Conservation (phyloP, 2,329 filamentous ascomycete genomes). For the Rhynchosporium graminicola region DNA sequence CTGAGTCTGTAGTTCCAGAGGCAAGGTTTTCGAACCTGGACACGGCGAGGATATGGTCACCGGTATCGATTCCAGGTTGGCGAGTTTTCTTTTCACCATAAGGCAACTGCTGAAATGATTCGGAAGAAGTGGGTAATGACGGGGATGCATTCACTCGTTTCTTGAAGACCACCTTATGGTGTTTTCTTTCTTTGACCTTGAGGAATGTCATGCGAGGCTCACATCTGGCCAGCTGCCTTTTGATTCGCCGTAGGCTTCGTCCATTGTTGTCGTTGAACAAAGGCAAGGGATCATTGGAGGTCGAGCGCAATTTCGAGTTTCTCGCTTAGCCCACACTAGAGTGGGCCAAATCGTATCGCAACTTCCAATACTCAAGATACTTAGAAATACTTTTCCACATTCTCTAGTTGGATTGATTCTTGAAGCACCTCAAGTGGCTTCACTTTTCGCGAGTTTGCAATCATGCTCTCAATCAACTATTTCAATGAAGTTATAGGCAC, state of each 20-base stretch:
- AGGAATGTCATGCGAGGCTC: slow-evolving; percentile 38
- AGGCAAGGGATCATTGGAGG: slow-evolving; percentile 1
- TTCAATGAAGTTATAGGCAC: no score
- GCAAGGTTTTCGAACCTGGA: slow-evolving; percentile 22
- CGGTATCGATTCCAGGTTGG: slow-evolving; percentile 27
- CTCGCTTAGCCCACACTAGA: slow-evolving; percentile 5
- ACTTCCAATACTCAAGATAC: no score
- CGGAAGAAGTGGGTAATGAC: slow-evolving; percentile 24
- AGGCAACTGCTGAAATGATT: slow-evolving; percentile 20
- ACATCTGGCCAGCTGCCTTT: slow-evolving; percentile 18
- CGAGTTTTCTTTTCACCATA: slow-evolving; percentile 21
- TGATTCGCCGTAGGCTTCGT: slow-evolving; percentile 25
- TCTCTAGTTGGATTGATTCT: no score
- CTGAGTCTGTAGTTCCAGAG: slow-evolving; percentile 1
- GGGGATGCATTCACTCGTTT: slow-evolving; percentile 30
- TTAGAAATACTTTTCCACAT: no score
- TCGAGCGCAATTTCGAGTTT: slow-evolving; percentile 5
- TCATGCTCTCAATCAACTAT: no score
- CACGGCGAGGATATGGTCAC: slow-evolving; percentile 22
- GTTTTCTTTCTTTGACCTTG: slow-evolving; percentile 40
- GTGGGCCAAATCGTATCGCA: no score
- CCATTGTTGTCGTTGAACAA: slow-evolving; percentile 6
- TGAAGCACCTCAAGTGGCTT: no score
- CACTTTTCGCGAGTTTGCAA: no score
- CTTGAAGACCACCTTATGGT: slow-evolving; percentile 37